Evolutionary conservation across 2,329 filamentous ascomycete genomes (phyloP).

Genomic region (Aspergillus novoparasiticus): DNA sequence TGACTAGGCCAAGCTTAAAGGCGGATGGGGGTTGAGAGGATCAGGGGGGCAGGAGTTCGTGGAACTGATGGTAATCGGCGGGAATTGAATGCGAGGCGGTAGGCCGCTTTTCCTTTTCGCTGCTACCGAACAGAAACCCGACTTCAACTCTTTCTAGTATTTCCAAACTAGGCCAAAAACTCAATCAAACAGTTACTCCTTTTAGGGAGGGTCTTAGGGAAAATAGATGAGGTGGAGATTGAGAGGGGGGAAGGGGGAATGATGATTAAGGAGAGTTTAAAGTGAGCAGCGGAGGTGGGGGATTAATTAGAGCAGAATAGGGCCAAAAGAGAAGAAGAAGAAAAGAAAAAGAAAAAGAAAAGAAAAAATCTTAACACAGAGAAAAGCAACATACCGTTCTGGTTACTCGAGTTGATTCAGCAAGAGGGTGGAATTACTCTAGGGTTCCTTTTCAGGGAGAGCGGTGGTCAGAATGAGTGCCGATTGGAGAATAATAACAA

Average conservation of each 20-base stretch:
- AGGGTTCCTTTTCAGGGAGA: background rate
- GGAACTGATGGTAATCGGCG: slow-evolving; percentile 21
- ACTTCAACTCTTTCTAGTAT: background rate
- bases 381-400: background rate
- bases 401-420: background rate
- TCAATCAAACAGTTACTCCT: background rate
- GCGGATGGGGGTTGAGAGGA: slow-evolving; percentile 22
- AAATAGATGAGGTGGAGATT: slow-evolving; percentile 1
- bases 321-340: background rate
- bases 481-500: slow-evolving; percentile 4
- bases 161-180: background rate
- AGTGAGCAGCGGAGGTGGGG: slow-evolving; percentile 3
- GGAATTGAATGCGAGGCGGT: slow-evolving; percentile 14
- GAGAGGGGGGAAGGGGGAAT: slow-evolving; percentile 7
- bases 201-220: background rate
- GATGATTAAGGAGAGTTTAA: slow-evolving; percentile 9
- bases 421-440: background rate
- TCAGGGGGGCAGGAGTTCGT: slow-evolving; percentile 22
- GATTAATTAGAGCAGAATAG: background rate
- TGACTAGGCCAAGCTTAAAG: slow-evolving; percentile 31
- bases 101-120: slow-evolving; percentile 2
- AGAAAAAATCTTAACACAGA: background rate
- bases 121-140: slow-evolving; percentile 1
- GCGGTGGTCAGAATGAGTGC: background rate
- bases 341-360: background rate